Base-by-base conservation (phyloP, 495 filamentous ascomycete species). In the Penicillium pulvis region DNA sequence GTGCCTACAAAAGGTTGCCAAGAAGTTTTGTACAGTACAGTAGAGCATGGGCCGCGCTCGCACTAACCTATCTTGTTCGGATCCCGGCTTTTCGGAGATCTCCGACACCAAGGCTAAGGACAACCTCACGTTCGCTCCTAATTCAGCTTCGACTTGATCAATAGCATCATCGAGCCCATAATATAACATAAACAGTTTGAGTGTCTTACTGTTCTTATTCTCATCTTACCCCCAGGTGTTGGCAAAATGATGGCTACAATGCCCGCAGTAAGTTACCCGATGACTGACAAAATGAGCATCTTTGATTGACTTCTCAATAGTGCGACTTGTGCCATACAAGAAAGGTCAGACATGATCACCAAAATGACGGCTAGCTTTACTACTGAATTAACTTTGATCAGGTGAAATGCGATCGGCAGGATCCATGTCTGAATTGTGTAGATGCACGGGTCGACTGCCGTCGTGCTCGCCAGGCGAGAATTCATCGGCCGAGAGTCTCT, bases 391-490 rank as follows among this genome's bases (percentile, higher is more conserved):
- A 36, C 46, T 6, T 6, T 17, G 19, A 36, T n/a, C 43, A 72
- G 67, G 62, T 70, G 10, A 72, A 70, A 63, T 72, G 69, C 30
- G 69, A 72, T 56, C 65, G 69, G 7, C 58, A 67, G 31, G 55
- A 65, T 48, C 69, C 67, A 47, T 71, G 69, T 28, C 52, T 60
- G 43, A 68, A 70, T 28, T 71, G 69, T 31, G 56, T 54, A 19
- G 64, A 67, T 41, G 69, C 67, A 42, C 56, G 51, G 1, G 57
- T 57, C 10, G 56, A 65, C 51, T 71, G 69, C 36, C 42, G 50
- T 53, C 69, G 69, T 24, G 58, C 55, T 24, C 67, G 67, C 19
- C 62, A 67, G 9, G 55, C 64, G 49, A 64, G 67, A 42, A 42
- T 67, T 17, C 69, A 69, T 53, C 61, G 67, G 16, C 64, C 64